phyloP scores from a whole-genome alignment of 331 rosid species.

The Phaseolus coccineus region DNA sequence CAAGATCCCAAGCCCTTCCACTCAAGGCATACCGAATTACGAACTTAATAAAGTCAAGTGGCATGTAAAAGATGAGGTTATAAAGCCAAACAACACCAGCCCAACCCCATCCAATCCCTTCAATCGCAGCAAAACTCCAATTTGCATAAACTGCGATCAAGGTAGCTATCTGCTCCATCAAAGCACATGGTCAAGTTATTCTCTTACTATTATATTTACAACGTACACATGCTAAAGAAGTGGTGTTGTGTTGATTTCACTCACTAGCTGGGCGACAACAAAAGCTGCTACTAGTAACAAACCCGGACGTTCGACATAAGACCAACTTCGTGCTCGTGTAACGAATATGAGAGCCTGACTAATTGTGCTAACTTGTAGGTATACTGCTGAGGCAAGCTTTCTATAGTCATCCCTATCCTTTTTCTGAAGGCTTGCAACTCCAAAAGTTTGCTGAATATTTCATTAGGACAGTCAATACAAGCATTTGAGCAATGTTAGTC shows the following conservation, averaged over 20 bases:
- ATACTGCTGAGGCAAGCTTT: constrained; percentile 79
- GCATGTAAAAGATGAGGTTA: constrained; percentile 74
- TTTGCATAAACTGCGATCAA: constrained; percentile 77
- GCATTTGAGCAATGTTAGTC: background rate
- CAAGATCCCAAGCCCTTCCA: constrained; percentile 92
- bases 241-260: constrained; percentile 37
- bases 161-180: constrained; percentile 74
- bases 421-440: constrained; percentile 73
- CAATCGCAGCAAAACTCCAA: constrained; percentile 79
- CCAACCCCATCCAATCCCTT: constrained; percentile 95
- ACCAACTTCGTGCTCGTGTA: constrained; percentile 83
- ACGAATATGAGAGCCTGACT: constrained; percentile 95
- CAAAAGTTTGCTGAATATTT: constrained; percentile 62
- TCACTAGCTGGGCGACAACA: constrained; percentile 80
- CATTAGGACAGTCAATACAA: constrained; percentile 11
- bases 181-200: constrained; percentile 5
- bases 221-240: background rate
- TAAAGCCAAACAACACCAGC: constrained; percentile 92
- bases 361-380: constrained; percentile 87
- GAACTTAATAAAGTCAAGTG: constrained; percentile 82
- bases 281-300: constrained; percentile 72
- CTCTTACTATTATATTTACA: background rate
- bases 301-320: constrained; percentile 84
- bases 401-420: constrained; percentile 54
- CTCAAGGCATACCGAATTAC: constrained; percentile 73